phyloP scores from a whole-genome alignment of 176 grass and related monocot genomes.

The Hyparrhenia diplandra region DNA sequence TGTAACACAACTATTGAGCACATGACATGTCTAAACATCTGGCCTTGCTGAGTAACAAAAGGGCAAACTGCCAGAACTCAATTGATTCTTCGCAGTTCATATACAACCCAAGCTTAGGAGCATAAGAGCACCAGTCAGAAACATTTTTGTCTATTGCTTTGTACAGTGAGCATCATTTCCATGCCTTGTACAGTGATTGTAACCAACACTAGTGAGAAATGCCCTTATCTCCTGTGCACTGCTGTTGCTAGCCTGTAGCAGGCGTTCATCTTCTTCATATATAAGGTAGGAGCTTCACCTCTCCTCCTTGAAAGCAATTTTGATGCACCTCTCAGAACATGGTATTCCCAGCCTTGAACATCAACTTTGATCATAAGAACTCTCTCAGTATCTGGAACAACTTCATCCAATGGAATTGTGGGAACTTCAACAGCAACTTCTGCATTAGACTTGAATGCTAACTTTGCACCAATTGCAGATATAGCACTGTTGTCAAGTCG shows the following conservation, averaged over 20 bases:
- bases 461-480: constrained; percentile 87
- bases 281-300: constrained; percentile 84
- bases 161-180: constrained; percentile 80
- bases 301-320: constrained; percentile 64
- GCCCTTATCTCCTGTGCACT: constrained; percentile 62
- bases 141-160: constrained; percentile 50
- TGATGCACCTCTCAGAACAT: constrained; percentile 72
- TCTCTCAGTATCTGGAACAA: constrained; percentile 55
- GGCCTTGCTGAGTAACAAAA: background rate
- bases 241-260: constrained; percentile 86
- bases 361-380: constrained; percentile 85
- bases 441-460: constrained; percentile 81
- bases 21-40: constrained; percentile 1
- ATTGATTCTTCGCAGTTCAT: background rate
- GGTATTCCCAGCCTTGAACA: constrained; percentile 96
- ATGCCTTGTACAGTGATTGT: constrained; percentile 50
- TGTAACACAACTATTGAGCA: background rate
- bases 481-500: constrained; percentile 97
- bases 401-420: constrained; percentile 81
- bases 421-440: constrained; percentile 68
- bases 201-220: constrained; percentile 83
- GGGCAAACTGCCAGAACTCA: constrained; percentile 1
- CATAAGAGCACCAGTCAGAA: background rate
- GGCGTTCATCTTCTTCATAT: constrained; percentile 86
- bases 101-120: background rate